These are phyloP conservation scores for Closterium sp. DNA, from an alignment of 139 green algal species.

Conservation along the genomic window DNA sequence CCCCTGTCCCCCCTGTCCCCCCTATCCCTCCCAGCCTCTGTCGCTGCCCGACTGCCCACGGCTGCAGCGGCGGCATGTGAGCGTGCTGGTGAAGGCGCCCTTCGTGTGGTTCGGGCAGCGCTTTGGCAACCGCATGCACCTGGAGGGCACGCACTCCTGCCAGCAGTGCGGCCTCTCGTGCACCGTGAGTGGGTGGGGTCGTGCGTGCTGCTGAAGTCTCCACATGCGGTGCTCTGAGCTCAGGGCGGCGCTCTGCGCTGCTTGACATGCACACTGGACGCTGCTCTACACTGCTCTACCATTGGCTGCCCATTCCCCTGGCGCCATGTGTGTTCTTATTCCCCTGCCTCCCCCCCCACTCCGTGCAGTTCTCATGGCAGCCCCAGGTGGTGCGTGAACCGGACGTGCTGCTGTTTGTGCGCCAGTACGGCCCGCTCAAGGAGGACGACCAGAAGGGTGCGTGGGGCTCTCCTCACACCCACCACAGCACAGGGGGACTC, in stretches of 20 bases:
- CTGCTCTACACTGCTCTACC: too few species aligned
- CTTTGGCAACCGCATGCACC: background rate
- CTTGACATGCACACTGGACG: too few species aligned
- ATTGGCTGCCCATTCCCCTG: too few species aligned
- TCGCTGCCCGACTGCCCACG: background rate
- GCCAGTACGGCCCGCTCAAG: background rate
- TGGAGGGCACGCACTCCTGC: background rate
- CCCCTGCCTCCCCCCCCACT: too few species aligned
- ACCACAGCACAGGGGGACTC: too few species aligned
- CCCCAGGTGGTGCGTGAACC: background rate
- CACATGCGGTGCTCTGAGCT: background rate
- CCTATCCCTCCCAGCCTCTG: background rate
- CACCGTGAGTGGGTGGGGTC: background rate
- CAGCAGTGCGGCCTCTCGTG: background rate
- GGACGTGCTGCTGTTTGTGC: background rate
- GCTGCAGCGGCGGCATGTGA: background rate
- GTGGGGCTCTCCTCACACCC: too few species aligned
- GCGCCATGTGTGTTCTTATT: too few species aligned
- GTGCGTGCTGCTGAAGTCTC: too few species aligned
- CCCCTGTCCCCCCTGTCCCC: too few species aligned
- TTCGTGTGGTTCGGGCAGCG: background rate
- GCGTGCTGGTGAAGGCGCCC: background rate
- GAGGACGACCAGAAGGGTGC: background rate
- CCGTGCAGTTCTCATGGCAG: background rate
- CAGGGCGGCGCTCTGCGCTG: too few species aligned